Evolutionary conservation across 2,329 filamentous ascomycete species (phyloP).

Genomic region (Aspergillus vadensis): DNA sequence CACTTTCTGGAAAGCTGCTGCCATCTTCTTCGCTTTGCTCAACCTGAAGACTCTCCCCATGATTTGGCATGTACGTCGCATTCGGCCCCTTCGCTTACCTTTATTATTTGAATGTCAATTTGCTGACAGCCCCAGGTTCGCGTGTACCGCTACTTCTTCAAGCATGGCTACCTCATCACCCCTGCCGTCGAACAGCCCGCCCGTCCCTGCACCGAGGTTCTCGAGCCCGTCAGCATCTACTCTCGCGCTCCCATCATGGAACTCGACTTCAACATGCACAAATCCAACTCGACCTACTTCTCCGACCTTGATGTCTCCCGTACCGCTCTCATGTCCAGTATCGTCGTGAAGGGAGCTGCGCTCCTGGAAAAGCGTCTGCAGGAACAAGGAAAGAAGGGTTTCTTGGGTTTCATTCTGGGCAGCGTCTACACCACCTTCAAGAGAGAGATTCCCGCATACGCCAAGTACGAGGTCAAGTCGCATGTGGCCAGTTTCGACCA

Average conservation of each 20-base stretch:
- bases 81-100: background rate
- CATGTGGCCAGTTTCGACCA: constrained; percentile 70
- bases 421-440: constrained; percentile 71
- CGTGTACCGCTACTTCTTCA: constrained; percentile 59
- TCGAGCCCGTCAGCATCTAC: constrained; percentile 67
- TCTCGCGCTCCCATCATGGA: constrained; percentile 70
- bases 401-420: constrained; percentile 67
- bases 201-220: constrained; percentile 52
- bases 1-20: constrained; percentile 27
- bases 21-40: constrained; percentile 28
- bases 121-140: constrained; percentile 48
- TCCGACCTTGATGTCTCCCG: constrained; percentile 79
- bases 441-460: constrained; percentile 67
- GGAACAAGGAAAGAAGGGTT: constrained; percentile 48
- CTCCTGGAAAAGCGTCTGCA: constrained; percentile 53
- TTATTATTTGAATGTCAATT: background rate
- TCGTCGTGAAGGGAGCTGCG: constrained; percentile 60
- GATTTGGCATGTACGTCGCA: constrained; percentile 34
- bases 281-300: constrained; percentile 81
- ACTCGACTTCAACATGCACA: constrained; percentile 81
- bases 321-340: constrained; percentile 71
- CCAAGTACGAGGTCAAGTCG: constrained; percentile 71
- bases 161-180: constrained; percentile 53
- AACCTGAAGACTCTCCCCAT: constrained; percentile 34
- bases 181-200: constrained; percentile 44